Conservation (phyloP, 768 basidiomycete genomes). For the Stropharia rugosoannulata region DNA sequence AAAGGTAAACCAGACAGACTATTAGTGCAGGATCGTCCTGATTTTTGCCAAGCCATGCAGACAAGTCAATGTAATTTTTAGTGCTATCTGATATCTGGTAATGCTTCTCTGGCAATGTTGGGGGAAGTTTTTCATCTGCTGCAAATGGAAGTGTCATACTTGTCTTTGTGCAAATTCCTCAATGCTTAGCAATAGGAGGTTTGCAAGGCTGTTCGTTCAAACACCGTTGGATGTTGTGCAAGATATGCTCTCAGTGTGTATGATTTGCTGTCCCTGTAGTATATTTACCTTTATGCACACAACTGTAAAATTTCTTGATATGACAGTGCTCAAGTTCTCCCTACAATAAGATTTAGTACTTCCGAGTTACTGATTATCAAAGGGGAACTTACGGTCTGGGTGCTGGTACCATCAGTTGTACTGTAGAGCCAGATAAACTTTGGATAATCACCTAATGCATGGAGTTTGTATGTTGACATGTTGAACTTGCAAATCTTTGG, state of each 20-base stretch:
- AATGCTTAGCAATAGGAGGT: slow-evolving; percentile 6
- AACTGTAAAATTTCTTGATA: slow-evolving; percentile 13
- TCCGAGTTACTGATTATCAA: neutral
- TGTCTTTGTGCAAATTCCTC: neutral
- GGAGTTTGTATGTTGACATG: slow-evolving; percentile 18
- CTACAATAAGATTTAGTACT: slow-evolving; percentile 2
- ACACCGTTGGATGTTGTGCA: slow-evolving; percentile 5
- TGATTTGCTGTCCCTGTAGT: slow-evolving; percentile 14
- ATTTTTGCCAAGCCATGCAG: slow-evolving; percentile 11
- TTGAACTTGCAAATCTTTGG: slow-evolving; percentile 6
- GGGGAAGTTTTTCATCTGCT: slow-evolving; percentile 2
- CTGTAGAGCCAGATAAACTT: slow-evolving; percentile 10
- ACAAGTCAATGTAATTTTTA: slow-evolving; percentile 6
- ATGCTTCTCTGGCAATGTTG: slow-evolving; percentile 9
- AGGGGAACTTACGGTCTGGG: slow-evolving; percentile 7
- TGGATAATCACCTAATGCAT: slow-evolving; percentile 14
- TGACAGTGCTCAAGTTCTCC: slow-evolving; percentile 16
- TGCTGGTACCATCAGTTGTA: slow-evolving; percentile 14
- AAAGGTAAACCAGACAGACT: slow-evolving; percentile 14
- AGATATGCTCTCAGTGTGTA: slow-evolving; percentile 7
- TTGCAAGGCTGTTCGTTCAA: slow-evolving; percentile 1
- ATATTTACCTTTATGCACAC: slow-evolving; percentile 16
- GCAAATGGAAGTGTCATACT: slow-evolving; percentile 3
- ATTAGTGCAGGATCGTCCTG: slow-evolving; percentile 25
- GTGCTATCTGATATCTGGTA: neutral